These are phyloP conservation scores for Mediolabrus comicus DNA, from an alignment of 108 stramenopile genomes.

Conservation along the genomic window DNA sequence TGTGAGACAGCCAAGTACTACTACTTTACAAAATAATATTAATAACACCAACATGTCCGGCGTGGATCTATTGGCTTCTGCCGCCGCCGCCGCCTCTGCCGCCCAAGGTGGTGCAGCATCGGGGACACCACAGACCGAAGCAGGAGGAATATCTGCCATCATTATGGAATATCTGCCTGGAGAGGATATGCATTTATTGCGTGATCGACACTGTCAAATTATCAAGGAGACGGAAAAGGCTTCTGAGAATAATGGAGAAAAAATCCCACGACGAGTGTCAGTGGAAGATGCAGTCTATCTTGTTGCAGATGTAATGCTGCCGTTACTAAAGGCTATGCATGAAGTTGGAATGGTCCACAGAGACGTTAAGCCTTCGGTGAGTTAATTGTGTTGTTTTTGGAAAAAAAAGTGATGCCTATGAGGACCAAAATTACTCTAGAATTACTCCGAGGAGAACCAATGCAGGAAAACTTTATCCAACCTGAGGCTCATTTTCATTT, in stretches of 20 bases:
- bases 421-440: constrained; percentile 7
- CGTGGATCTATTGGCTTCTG: not conserved
- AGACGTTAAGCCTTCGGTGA: constrained; percentile 77
- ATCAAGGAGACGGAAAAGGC: constrained; percentile 4
- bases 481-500: not conserved
- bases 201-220: constrained; percentile 51
- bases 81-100: not conserved
- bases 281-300: constrained; percentile 79
- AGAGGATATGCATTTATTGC: constrained; percentile 78
- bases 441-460: constrained; percentile 14
- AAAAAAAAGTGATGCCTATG: not conserved
- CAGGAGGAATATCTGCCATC: constrained; percentile 51
- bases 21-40: not conserved
- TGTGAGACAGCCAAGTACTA: constrained; percentile 17
- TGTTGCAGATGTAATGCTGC: constrained; percentile 75
- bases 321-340: constrained; percentile 77
- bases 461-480: constrained; percentile 14
- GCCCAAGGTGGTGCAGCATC: not conserved
- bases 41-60: constrained; percentile 4
- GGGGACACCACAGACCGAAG: constrained; percentile 2
- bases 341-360: constrained; percentile 78
- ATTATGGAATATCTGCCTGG: constrained; percentile 87
- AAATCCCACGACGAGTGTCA: constrained; percentile 44
- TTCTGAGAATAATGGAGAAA: constrained; percentile 1
- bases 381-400: not conserved